phyloP scores from a whole-genome alignment of 2,329 filamentous ascomycete species.

The Paracamarosporium sp. region DNA sequence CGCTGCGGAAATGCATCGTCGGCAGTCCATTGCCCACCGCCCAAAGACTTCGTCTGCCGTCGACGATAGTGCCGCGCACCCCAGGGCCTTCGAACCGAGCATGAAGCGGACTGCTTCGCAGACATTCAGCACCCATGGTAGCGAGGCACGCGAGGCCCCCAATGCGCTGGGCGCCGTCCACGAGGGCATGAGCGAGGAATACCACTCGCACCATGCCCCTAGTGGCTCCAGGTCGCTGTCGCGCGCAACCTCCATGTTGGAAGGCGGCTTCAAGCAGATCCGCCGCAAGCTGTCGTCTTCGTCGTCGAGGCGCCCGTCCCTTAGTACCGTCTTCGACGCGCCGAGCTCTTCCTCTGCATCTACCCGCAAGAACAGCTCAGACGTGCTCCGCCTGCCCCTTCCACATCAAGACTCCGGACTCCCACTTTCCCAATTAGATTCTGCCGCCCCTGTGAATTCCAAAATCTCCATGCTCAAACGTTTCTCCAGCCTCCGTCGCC shows the following conservation, averaged over 20 bases:
- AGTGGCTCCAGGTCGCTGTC: conserved; percentile 33
- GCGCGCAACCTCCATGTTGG: conserved; percentile 35
- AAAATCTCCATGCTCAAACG: conserved; percentile 37
- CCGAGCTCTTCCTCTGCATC: conserved; percentile 19
- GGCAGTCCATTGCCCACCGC: conserved; percentile 43
- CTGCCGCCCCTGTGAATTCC: conserved; percentile 12
- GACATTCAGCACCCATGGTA: conserved; percentile 38
- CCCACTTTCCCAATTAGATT: conserved; percentile 6
- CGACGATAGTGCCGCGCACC: conserved; percentile 41
- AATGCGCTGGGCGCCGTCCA: conserved; percentile 36
- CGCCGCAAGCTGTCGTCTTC: conserved; percentile 43
- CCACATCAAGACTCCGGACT: conserved; percentile 44
- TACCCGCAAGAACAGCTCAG: conserved; percentile 25
- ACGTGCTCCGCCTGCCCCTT: conserved; percentile 32
- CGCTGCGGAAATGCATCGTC: conserved; percentile 44
- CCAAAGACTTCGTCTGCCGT: conserved; percentile 53
- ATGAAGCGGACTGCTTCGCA: conserved; percentile 49
- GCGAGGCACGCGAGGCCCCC: conserved; percentile 30
- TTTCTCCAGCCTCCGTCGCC: conserved; percentile 39
- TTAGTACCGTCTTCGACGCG: conserved; percentile 33
- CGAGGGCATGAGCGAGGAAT: conserved; percentile 29
- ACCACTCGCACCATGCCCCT: conserved; percentile 25
- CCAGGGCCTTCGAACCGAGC: conserved; percentile 21
- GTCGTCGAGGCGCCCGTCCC: conserved; percentile 39
- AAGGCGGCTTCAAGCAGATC: conserved; percentile 40